Evolutionary conservation across 805 yeast species (phyloP).

Genomic region (Saccharomycopsis fermentans): DNA sequence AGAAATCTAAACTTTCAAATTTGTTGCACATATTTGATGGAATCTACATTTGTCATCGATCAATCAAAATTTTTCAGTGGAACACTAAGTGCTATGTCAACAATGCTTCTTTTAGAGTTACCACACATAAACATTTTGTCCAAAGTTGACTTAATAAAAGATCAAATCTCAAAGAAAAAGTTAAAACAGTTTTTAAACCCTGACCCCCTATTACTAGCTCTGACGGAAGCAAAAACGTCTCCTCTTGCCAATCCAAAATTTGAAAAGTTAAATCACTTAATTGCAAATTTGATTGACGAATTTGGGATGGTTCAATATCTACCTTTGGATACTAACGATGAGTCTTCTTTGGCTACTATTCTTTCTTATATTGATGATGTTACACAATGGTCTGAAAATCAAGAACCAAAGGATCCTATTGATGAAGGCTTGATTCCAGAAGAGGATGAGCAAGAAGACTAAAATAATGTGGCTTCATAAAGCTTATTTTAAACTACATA

Average conservation of each 20-base stretch:
- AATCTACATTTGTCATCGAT: slow-evolving; percentile 90
- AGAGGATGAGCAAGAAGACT: slow-evolving; percentile 19
- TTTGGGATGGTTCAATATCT: slow-evolving; percentile 98
- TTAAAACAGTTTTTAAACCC: slow-evolving; percentile 83
- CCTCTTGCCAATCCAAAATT: slow-evolving; percentile 42
- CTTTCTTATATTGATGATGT: slow-evolving; percentile 90
- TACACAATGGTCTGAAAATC: slow-evolving; percentile 95
- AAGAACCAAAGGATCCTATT: slow-evolving; percentile 93
- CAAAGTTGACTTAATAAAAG: slow-evolving; percentile 77
- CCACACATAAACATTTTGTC: slow-evolving; percentile 91
- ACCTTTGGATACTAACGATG: slow-evolving; percentile 73
- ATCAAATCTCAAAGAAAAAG: slow-evolving; percentile 63
- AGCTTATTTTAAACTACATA: background rate
- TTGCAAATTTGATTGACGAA: slow-evolving; percentile 88
- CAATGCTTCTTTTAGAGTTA: slow-evolving; percentile 88
- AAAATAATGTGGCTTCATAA: background rate
- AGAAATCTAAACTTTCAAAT: slow-evolving; percentile 71
- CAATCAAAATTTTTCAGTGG: slow-evolving; percentile 90
- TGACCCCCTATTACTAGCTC: slow-evolving; percentile 66
- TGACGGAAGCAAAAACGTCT: slow-evolving; percentile 33
- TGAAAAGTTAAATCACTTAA: slow-evolving; percentile 61
- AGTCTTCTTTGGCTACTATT: slow-evolving; percentile 70
- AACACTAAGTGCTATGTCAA: slow-evolving; percentile 93
- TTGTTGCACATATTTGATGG: slow-evolving; percentile 87
- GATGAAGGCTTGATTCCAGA: slow-evolving; percentile 40